Percentiles rank a stretch among this genome's conserved stretches.
phyloP scores from a whole-genome alignment of 805 yeast genomes.

The Maudiozyma barnettii region DNA sequence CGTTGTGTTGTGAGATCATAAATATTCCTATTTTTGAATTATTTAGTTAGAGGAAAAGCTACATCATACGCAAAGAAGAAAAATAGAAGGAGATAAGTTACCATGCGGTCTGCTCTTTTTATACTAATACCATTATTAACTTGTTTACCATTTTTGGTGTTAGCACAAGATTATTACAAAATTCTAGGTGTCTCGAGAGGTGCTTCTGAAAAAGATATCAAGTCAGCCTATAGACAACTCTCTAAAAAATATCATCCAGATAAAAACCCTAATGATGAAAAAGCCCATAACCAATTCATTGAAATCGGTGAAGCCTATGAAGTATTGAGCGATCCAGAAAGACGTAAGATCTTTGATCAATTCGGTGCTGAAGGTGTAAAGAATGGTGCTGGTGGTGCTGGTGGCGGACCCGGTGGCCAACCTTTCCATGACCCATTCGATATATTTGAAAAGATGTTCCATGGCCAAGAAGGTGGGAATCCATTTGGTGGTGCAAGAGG shows the following conservation, averaged over 20 bases:
- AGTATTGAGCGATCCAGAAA: conserved; percentile 62
- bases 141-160: conserved; percentile 8
- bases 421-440: conserved; percentile 30
- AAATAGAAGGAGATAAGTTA: background rate
- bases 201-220: conserved; percentile 75
- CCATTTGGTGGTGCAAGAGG: conserved; percentile 16
- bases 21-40: too few relatives aligned
- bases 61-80: too few relatives aligned
- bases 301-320: conserved; percentile 93
- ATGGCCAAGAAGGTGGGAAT: conserved; percentile 30
- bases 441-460: conserved; percentile 29
- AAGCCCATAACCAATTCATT: conserved; percentile 76
- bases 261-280: conserved; percentile 75
- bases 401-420: conserved; percentile 34
- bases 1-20: too few relatives aligned
- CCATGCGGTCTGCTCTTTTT: background rate
- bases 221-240: conserved; percentile 71
- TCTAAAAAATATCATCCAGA: conserved; percentile 91
- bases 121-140: background rate
- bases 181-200: conserved; percentile 59
- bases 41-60: too few relatives aligned
- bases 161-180: conserved; percentile 41
- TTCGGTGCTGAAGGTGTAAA: conserved; percentile 71
- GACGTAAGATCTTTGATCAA: conserved; percentile 57
- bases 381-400: conserved; percentile 38